Conservation (phyloP, 2,329 filamentous ascomycete genomes). For the Xylaria sp. region DNA sequence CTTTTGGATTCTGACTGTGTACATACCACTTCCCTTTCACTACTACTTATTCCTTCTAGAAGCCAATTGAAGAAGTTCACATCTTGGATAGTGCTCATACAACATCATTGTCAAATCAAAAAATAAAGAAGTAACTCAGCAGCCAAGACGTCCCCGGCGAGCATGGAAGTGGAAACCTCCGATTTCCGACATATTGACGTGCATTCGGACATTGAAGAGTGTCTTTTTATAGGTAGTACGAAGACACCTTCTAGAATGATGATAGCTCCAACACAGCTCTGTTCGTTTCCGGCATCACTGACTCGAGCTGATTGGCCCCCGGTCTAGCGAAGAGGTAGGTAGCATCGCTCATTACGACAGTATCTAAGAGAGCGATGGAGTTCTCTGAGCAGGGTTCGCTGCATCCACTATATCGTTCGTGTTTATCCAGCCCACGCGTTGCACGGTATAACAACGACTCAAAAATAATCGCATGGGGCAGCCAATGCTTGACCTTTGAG, state of each 20-base stretch:
- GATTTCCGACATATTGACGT: constrained; percentile 21
- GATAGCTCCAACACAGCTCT: constrained; percentile 25
- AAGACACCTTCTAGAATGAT: constrained; percentile 35
- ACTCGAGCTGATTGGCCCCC: constrained; percentile 21
- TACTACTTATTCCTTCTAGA: background rate
- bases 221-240: constrained; percentile 22
- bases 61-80: background rate
- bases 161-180: constrained; percentile 2
- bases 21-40: background rate
- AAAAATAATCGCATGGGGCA: constrained; percentile 10
- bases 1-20: constrained; percentile 7
- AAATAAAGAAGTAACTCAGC: background rate
- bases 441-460: constrained; percentile 28
- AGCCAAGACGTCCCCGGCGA: constrained; percentile 4
- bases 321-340: constrained; percentile 30
- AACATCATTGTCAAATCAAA: background rate
- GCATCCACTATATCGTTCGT: constrained; percentile 13
- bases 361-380: constrained; percentile 21
- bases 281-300: constrained; percentile 25
- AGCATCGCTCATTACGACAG: constrained; percentile 29
- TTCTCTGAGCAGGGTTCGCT: constrained; percentile 27
- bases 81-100: background rate
- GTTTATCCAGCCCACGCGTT: constrained; percentile 7
- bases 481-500: constrained; percentile 18
- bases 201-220: constrained; percentile 6